Evolutionary conservation across 208 protist genomes (phyloP), one percentile per base, ranked within the genome.

Genomic region (Wallacemonas sp.): DNA sequence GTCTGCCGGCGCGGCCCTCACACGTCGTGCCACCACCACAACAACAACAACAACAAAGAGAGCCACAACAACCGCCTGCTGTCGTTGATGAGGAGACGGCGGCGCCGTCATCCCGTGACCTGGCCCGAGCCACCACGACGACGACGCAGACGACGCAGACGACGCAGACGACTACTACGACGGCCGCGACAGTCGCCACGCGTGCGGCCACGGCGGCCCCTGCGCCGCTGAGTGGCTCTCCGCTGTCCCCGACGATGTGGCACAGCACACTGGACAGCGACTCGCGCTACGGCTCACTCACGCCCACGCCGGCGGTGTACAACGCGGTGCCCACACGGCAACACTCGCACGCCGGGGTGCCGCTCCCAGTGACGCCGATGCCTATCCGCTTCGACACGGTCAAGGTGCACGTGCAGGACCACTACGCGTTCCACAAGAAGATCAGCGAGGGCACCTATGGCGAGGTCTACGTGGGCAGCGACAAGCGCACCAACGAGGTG

Each of bases 391-490:
- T 89, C 46, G 66, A 52, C 44, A 62, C 66, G 11, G 73, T 95
- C n/a, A 54, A 86, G 63, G 20, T 72, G 66, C 33, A 77, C 57
- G 76, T 93, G 39, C 69, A 84, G 61, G 78, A 84, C 12, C 66
- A 79, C 54, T 97, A 97, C 70, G 67, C 74, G 8, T 63, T 91
- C 18, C 50, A 84, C 20, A 72, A 92, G 44, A 95, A 97, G 70
- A 86, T 99, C 20, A 97, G 96, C 70, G 96, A 99, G 67, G 98
- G 98, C 39, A 97, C 96, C 28, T 99, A 99, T 74, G 98, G 98
- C 50, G 93, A 97, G 50, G 98, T 99, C 2, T 99, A 96, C 76
- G 67, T 82, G 41, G 87, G 86, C 7, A 46, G 49, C 23, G 72
- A 81, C 52, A 74, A 76, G 59, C 59, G 61, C 38, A 87, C 78